Conservation (phyloP, 2,329 filamentous ascomycete genomes). For the Pseudohalonectria lignicola region DNA sequence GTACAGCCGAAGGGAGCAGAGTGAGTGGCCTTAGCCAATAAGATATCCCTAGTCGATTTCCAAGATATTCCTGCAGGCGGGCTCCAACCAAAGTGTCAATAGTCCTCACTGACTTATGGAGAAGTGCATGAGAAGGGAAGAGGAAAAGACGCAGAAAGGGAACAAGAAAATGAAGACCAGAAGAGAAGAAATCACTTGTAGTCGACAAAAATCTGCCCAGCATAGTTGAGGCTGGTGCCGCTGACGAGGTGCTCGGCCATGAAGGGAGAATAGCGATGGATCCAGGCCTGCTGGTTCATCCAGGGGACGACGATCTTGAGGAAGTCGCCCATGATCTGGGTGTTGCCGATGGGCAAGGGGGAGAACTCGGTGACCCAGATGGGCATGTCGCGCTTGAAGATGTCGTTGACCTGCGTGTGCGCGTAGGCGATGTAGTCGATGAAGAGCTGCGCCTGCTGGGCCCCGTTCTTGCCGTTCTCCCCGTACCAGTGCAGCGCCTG, state of each 20-base stretch:
- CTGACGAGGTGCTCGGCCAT: slow-evolving; percentile 7
- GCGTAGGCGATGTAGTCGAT: slow-evolving; percentile 6
- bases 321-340: slow-evolving; percentile 11
- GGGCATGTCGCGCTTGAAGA: slow-evolving; percentile 6
- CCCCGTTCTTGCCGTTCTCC: not conserved
- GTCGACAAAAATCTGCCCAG: slow-evolving; percentile 8
- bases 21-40: too few relatives aligned
- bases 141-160: too few relatives aligned
- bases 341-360: slow-evolving; percentile 2
- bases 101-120: too few relatives aligned
- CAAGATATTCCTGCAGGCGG: too few relatives aligned
- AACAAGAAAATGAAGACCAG: too few relatives aligned
- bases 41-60: too few relatives aligned
- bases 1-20: too few relatives aligned
- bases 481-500: slow-evolving; percentile 10
- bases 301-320: slow-evolving; percentile 6
- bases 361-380: slow-evolving; percentile 9
- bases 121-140: too few relatives aligned
- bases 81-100: too few relatives aligned
- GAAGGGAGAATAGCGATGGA: slow-evolving; percentile 7
- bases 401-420: slow-evolving; percentile 5
- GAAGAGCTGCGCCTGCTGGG: slow-evolving; percentile 6
- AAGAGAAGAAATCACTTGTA: slow-evolving; percentile 31
- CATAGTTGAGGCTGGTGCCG: slow-evolving; percentile 2
- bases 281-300: slow-evolving; percentile 5